Conservation (phyloP, 2,329 filamentous ascomycete species). For the Exophiala oligosperma region DNA sequence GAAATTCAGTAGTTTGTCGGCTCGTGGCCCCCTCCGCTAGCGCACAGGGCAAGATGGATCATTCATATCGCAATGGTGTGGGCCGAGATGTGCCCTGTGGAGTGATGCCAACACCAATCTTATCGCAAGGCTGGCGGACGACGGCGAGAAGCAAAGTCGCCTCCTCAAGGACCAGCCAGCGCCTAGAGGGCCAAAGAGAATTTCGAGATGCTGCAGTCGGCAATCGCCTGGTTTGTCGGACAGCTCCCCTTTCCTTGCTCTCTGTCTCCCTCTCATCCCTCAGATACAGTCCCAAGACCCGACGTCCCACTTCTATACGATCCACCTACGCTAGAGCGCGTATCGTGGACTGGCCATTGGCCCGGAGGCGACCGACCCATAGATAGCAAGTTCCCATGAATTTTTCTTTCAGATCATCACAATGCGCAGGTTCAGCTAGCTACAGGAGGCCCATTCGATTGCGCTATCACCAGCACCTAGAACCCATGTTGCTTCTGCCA, state of each 20-base stretch:
- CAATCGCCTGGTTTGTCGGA: background rate
- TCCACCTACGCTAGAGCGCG: background rate
- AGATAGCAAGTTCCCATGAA: conserved; percentile 7
- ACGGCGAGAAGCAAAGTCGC: conserved; percentile 9
- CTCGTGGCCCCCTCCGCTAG: conserved; percentile 16
- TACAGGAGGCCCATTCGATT: too few relatives aligned
- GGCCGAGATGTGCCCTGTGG: conserved; percentile 4
- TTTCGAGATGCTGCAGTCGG: background rate
- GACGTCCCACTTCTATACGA: too few relatives aligned
- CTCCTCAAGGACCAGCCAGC: background rate
- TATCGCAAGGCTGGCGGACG: conserved; percentile 5
- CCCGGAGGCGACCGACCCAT: conserved; percentile 11
- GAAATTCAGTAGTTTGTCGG: background rate
- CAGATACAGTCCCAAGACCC: background rate
- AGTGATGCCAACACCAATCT: background rate
- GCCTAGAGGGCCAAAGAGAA: background rate
- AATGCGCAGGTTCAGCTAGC: background rate
- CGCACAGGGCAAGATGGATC: background rate
- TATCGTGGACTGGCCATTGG: conserved; percentile 5
- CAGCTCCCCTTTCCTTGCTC: background rate
- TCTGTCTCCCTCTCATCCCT: too few relatives aligned
- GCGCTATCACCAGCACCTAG: background rate
- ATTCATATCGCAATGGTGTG: conserved; percentile 6
- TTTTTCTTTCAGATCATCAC: conserved; percentile 8
- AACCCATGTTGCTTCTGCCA: background rate